Percentiles rank a stretch among this genome's conserved stretches.
Conservation (phyloP, 305 asterid genomes). For the Solanum chacoense region DNA sequence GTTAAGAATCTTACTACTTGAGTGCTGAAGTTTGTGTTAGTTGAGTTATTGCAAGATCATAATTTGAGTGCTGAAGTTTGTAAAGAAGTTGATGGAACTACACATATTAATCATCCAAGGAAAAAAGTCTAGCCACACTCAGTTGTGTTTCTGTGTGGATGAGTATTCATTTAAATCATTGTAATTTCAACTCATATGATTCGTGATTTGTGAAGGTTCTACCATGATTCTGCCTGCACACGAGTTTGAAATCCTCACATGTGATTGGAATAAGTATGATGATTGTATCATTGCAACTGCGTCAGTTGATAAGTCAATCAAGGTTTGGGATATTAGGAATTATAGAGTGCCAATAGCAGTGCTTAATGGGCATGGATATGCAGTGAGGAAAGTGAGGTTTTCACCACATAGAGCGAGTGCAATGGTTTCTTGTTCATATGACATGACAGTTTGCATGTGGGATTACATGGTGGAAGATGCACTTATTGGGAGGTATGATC, state of each 20-base stretch:
- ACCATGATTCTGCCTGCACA: conserved; percentile 97
- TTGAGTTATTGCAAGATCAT: neutral
- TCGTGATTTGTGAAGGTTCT: conserved; percentile 45
- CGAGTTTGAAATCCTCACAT: conserved; percentile 82
- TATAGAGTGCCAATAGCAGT: conserved; percentile 82
- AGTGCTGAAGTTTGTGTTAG: too few relatives aligned
- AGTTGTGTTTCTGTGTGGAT: neutral
- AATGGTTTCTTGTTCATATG: conserved; percentile 81
- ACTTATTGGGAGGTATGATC: conserved; percentile 80
- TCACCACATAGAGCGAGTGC: conserved; percentile 80
- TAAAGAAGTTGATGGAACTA: neutral
- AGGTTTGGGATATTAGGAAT: conserved; percentile 92
- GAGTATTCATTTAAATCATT: neutral
- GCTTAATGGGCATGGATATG: conserved; percentile 85
- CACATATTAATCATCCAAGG: neutral
- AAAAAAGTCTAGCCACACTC: neutral
- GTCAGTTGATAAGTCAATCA: conserved; percentile 81
- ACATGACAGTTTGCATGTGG: conserved; percentile 93
- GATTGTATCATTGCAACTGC: conserved; percentile 89
- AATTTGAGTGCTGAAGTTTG: neutral
- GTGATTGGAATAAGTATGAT: conserved; percentile 96
- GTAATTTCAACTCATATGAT: neutral
- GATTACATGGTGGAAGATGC: conserved; percentile 97
- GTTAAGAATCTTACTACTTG: neutral
- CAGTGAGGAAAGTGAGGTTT: conserved; percentile 91